Evolutionary conservation across 148 eudicot genomes (phyloP).

Genomic region (Camellia lanceoleosa): DNA sequence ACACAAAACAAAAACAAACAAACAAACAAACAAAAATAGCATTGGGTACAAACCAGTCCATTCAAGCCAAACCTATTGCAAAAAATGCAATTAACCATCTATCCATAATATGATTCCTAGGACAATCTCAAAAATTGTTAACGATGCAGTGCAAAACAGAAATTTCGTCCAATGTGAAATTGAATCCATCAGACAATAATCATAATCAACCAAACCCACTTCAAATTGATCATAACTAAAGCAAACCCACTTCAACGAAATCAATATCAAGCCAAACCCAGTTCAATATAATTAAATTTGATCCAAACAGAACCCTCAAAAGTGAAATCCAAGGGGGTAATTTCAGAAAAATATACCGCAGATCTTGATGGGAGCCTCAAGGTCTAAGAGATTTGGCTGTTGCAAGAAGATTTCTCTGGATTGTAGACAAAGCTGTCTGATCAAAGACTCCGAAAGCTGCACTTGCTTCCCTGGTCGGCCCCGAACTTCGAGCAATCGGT

Average conservation of each 20-base stretch:
- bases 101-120: neutral
- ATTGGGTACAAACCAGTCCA: neutral
- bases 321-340: neutral
- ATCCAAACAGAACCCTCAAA: neutral
- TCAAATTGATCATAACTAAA: neutral
- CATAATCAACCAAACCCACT: neutral
- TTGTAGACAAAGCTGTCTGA: conserved; percentile 74
- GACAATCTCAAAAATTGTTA: neutral
- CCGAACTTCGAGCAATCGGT: conserved; percentile 59
- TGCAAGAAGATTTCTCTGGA: conserved; percentile 67
- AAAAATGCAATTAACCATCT: neutral
- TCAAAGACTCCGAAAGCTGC: conserved; percentile 75
- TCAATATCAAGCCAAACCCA: neutral
- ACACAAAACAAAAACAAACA: neutral
- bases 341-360: conserved; percentile 50
- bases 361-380: conserved; percentile 88
- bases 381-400: conserved; percentile 80
- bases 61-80: neutral
- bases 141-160: neutral
- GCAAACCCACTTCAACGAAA: neutral
- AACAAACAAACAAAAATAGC: no score
- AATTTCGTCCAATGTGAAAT: neutral
- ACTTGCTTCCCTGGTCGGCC: conserved; percentile 75
- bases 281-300: neutral
- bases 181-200: neutral